phyloP scores from a whole-genome alignment of 306 rosid species.

The Myrica gale region DNA sequence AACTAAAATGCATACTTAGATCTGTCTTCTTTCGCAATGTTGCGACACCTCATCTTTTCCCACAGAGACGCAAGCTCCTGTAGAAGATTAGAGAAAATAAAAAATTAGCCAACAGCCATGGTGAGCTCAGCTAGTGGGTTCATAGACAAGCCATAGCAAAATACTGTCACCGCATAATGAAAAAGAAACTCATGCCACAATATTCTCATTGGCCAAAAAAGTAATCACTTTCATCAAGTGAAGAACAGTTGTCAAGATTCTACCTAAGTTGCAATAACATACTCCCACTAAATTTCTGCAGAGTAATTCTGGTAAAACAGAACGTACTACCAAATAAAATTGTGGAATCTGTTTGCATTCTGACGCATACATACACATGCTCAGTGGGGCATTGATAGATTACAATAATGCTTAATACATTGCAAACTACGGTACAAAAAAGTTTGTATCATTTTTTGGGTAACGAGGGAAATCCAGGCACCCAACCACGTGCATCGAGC shows the following conservation, averaged over 20 bases:
- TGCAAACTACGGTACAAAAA: background rate
- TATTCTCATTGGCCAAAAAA: background rate
- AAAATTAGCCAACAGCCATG: constrained; percentile 18
- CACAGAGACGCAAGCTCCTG: constrained; percentile 89
- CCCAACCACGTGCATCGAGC: too few species aligned
- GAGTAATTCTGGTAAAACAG: background rate
- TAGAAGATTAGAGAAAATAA: background rate
- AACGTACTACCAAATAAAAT: background rate
- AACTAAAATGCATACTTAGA: constrained; percentile 58
- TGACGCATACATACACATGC: background rate
- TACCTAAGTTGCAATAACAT: background rate
- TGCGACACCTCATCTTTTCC: constrained; percentile 88
- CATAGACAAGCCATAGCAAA: background rate
- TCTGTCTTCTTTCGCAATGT: constrained; percentile 73
- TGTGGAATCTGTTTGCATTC: background rate
- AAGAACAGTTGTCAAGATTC: background rate
- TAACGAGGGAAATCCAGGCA: too few species aligned
- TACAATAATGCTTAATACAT: background rate
- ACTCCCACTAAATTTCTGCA: constrained; percentile 1
- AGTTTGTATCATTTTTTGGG: background rate
- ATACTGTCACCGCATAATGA: background rate
- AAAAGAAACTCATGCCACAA: background rate
- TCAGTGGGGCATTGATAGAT: background rate
- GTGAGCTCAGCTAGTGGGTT: background rate
- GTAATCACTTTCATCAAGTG: background rate